Evolutionary conservation across 306 rosid genomes (phyloP).

Genomic region (Cucumis sativus): Cucumber_9930_V3 NC_026660.2:12878001-12878500

Average conservation of each 20-base stretch:
- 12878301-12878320: not conserved
- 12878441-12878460: constrained; percentile 91
- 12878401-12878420: constrained; percentile 59
- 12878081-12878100: not conserved
- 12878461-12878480: constrained; percentile 87
- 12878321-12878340: not conserved
- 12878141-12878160: not conserved
- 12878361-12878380: not conserved
- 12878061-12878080: no score
- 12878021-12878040: no score
- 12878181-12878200: not conserved
- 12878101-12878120: not conserved
- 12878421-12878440: constrained; percentile 90
- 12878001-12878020: no score
- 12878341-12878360: not conserved
- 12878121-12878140: not conserved
- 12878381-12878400: constrained; percentile 9
- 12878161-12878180: not conserved
- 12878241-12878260: not conserved
- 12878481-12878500: not conserved
- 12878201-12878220: not conserved
- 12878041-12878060: no score
- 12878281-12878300: not conserved
- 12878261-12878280: not conserved
- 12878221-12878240: not conserved